A percentile compares a stretch with the other conserved stretches of the same genome.
These are phyloP conservation scores for Podila epigama DNA, from an alignment of 192 early-diverging fungal species.

Conservation along the genomic window DNA sequence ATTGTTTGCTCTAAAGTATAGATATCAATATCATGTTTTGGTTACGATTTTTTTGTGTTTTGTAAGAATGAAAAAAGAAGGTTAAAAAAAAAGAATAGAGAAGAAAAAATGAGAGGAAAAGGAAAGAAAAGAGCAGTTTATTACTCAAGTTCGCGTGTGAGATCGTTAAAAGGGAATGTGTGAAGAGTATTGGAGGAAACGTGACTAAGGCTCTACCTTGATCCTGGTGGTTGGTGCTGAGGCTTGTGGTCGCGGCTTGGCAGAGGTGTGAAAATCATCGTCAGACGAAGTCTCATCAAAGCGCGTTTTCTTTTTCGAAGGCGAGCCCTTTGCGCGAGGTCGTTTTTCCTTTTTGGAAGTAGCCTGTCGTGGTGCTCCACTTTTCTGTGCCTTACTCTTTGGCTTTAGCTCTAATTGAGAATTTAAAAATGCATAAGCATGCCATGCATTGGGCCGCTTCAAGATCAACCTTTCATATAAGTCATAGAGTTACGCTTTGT, in stretches of 20 bases:
- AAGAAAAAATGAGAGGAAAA: not conserved
- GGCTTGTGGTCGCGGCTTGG: constrained; percentile 27
- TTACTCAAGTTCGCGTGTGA: constrained; percentile 4
- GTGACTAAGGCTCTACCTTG: constrained; percentile 46
- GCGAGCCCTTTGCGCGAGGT: constrained; percentile 25
- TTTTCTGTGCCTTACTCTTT: constrained; percentile 33
- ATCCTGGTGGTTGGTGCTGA: constrained; percentile 41
- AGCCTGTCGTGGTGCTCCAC: constrained; percentile 7
- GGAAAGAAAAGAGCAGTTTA: constrained; percentile 13
- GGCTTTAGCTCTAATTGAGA: constrained; percentile 41
- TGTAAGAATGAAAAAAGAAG: too few species aligned
- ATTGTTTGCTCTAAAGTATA: constrained; percentile 32
- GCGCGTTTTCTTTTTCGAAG: constrained; percentile 34
- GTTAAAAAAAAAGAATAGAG: not conserved
- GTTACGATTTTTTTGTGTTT: too few species aligned
- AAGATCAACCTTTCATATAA: too few species aligned
- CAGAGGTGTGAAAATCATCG: constrained; percentile 42
- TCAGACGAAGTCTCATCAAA: constrained; percentile 49
- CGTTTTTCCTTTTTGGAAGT: constrained; percentile 35
- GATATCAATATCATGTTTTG: not conserved
- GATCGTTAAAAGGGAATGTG: not conserved
- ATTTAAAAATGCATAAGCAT: too few species aligned
- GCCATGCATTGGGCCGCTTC: too few species aligned
- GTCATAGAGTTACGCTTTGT: too few species aligned
- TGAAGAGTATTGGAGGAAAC: not conserved